Evolutionary conservation across 2,329 filamentous ascomycete genomes (phyloP).

Genomic region (Phoma sp.): DNA sequence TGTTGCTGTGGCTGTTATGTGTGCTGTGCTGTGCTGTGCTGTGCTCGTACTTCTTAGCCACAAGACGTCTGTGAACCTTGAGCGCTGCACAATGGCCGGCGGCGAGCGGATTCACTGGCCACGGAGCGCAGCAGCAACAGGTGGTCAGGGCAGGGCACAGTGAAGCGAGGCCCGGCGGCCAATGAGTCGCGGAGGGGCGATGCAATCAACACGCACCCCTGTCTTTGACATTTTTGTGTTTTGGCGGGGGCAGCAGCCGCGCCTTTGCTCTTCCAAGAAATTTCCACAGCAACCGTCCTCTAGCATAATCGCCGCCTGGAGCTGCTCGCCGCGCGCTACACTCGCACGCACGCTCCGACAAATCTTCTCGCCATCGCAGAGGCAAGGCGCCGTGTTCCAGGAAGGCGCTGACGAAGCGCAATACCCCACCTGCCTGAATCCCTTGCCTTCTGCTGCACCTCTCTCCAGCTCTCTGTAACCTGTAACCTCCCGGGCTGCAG

Average conservation of each 20-base stretch:
- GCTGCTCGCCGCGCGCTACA: not conserved
- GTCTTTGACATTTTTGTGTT: constrained; percentile 16
- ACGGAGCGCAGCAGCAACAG: constrained; percentile 5
- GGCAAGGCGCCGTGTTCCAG: constrained; percentile 5
- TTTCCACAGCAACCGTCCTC: constrained; percentile 14
- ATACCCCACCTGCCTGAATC: constrained; percentile 7
- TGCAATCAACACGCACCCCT: constrained; percentile 14
- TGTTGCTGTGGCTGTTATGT: not conserved
- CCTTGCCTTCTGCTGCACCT: constrained; percentile 13
- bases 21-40: no score
- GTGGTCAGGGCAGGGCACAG: constrained; percentile 6
- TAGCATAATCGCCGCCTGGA: constrained; percentile 7
- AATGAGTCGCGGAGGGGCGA: constrained; percentile 8
- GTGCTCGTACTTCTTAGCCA: not conserved
- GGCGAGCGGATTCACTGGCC: constrained; percentile 2
- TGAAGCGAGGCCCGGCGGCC: constrained; percentile 8
- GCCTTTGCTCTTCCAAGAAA: constrained; percentile 7
- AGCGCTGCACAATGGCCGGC: not conserved
- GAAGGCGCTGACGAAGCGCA: constrained; percentile 10
- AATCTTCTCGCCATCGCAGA: constrained; percentile 4
- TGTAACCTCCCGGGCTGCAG: constrained; percentile 25
- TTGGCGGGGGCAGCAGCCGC: constrained; percentile 15
- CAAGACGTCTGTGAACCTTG: not conserved
- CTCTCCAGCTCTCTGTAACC: constrained; percentile 1
- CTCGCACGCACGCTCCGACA: not conserved